Base-by-base conservation (phyloP, 1,284 basidiomycete genomes). In the Ceratobasidium theobromae region DNA sequence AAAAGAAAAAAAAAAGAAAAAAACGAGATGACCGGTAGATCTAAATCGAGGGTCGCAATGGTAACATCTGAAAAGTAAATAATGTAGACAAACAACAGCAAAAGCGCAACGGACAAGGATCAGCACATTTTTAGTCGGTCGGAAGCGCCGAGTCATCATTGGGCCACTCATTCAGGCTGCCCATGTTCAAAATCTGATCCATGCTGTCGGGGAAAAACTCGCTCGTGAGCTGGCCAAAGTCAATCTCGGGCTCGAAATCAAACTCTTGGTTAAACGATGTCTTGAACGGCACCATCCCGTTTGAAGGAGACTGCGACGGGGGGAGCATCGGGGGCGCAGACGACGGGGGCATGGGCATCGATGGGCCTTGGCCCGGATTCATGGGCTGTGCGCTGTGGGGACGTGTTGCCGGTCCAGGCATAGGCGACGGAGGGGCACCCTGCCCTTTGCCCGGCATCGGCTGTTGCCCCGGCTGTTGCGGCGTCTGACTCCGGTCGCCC, bases 401-500 rank as follows among this genome's bases (percentile, higher is more conserved):
- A 11, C 60, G 48, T 11, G 49, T 33, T 16, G 30, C 23, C 35
- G 60, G 60, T 2, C 35, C 46, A 5, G 40, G 11, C 30, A 32
- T 23, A 1, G 58, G 48, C 58, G 58, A 52, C 11, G 54, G 54
- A 4, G 21, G 28, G 21, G 32, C 33, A 18, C 33, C 48, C 48
- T 35, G 33, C 23, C 21, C 18, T 12, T 27, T 30, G 1, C 21
- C 28, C 9, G 60, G n/a, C n/a, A n/a, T n/a, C n/a, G n/a, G n/a
- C n/a, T n/a, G n/a, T n/a, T n/a, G n/a, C n/a, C n/a, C n/a, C n/a
- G n/a, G n/a, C n/a, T n/a, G n/a, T n/a, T n/a, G n/a, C n/a, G n/a
- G 60, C 25, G 60, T 64, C 33, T 45, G 60, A 53, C 60, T 64
- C 30, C 60, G 60, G 28, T 45, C 38, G 5, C 43, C 55, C 60